Base-by-base conservation (phyloP, 2,329 filamentous ascomycete species). In the Neofusicoccum ribis region DNA sequence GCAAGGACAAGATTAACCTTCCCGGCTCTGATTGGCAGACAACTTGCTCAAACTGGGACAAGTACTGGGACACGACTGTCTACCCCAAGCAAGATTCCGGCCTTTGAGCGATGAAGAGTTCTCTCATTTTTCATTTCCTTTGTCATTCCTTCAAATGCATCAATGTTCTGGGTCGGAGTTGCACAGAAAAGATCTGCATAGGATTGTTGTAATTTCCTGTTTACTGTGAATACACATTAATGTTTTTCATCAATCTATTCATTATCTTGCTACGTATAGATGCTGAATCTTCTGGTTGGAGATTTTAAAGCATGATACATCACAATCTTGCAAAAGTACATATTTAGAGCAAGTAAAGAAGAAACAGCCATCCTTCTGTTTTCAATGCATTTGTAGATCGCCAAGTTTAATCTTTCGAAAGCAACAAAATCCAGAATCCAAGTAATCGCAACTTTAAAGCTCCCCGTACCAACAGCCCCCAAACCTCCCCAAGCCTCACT, bases 51-150 rank as follows among this genome's bases (percentile, higher is more conserved):
- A 72, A 73, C 17, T 80, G 76, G 74, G 68, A 74, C 50, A 67
- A 68, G 15, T 78, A 79, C 69, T 73, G 73, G 41, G 61, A 66
- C 8, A 70, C 68, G 15, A 67, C 68, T 6, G 41, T 63, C 11
- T 77, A 70, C 43, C 65, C 67, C 8, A 72, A 77, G 68, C 64
- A 70, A 54, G 75, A 76, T 62, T 76, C 74, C 31, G 75, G 75
- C 3, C 67, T 77, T 36, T 76, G 43, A 43, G 37, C 11, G 9
- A 8, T 0, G 8, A 8, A 2, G 4, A 7, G 14, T 34, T n/a
- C 7, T 8, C 23, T 11, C 3, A 14, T 8, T 3, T 17, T 31
- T 37, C 3, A 17, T 50, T 41, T 17, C 9, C 15, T 44, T 41
- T 41, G 47, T 34, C 20, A 15, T 44, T 58, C 11, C 52, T 34